phyloP scores from a whole-genome alignment of 2,329 filamentous ascomycete species.

The Beauveria sp. region DNA sequence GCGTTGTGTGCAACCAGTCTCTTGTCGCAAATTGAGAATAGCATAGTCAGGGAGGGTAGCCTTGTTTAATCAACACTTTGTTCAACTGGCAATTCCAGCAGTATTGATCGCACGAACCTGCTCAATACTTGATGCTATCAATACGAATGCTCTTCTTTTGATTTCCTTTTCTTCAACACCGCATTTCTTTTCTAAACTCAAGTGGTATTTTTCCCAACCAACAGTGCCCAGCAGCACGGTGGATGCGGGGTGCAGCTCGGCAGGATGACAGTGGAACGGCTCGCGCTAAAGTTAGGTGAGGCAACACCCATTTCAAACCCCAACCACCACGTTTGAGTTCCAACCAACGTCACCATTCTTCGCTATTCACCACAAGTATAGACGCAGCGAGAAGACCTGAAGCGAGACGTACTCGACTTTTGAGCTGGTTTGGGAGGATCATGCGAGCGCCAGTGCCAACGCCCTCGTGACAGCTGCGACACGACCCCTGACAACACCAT shows the following conservation, averaged over 20 bases:
- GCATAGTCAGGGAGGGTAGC: neutral
- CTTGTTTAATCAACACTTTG: neutral
- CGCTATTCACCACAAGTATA: neutral
- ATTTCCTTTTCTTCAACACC: neutral
- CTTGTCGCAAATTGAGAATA: neutral
- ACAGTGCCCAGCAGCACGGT: neutral
- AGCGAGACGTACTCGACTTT: neutral
- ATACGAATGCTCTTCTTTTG: neutral
- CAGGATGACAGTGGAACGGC: neutral
- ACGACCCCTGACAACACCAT: conserved; percentile 11
- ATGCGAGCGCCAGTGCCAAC: conserved; percentile 18
- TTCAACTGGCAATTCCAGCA: neutral
- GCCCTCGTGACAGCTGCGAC: conserved; percentile 14
- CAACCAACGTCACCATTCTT: neutral
- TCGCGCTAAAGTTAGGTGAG: neutral
- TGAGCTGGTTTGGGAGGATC: conserved; percentile 7
- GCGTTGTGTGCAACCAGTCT: neutral
- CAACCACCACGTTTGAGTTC: neutral
- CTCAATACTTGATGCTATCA: no score
- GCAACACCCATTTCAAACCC: neutral
- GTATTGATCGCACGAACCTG: neutral
- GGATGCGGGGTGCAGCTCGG: neutral
- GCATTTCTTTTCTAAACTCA: neutral
- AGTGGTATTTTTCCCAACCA: neutral
- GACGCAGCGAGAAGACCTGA: neutral